phyloP scores from a whole-genome alignment of 176 grass and related monocot genomes.

The Secale cereale region DNA sequence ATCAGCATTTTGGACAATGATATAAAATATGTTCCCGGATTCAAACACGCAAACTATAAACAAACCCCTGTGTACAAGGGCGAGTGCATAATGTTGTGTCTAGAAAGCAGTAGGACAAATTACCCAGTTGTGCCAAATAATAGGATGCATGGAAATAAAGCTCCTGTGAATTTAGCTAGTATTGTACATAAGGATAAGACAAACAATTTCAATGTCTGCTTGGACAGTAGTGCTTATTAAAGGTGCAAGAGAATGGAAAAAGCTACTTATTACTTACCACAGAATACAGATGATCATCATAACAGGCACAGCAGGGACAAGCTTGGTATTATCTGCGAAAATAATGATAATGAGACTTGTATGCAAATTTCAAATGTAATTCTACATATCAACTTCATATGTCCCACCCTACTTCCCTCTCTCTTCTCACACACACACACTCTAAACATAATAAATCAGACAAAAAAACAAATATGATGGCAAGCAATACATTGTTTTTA shows the following conservation, averaged over 20 bases:
- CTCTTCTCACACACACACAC: background rate
- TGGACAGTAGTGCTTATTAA: background rate
- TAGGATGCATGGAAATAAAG: background rate
- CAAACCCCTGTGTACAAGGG: background rate
- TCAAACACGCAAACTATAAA: background rate
- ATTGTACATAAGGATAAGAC: background rate
- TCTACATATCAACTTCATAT: too few species aligned
- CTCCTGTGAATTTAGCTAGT: too few species aligned
- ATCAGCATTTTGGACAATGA: background rate
- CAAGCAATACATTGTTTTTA: background rate
- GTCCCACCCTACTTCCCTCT: background rate
- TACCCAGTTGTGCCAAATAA: background rate
- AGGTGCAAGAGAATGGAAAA: background rate
- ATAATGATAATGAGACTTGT: background rate
- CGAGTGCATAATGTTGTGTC: background rate
- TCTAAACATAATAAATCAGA: background rate
- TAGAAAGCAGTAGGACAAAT: background rate
- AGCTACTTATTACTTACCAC: constrained; percentile 3
- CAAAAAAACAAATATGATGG: background rate
- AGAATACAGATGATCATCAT: background rate
- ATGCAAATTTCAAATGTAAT: background rate
- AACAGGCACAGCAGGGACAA: background rate
- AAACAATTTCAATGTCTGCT: background rate
- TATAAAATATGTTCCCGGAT: background rate
- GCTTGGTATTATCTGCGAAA: background rate